These are phyloP conservation scores for Aspergillus sclerotialis DNA, from an alignment of 2,329 filamentous ascomycete species.

Conservation along the genomic window DNA sequence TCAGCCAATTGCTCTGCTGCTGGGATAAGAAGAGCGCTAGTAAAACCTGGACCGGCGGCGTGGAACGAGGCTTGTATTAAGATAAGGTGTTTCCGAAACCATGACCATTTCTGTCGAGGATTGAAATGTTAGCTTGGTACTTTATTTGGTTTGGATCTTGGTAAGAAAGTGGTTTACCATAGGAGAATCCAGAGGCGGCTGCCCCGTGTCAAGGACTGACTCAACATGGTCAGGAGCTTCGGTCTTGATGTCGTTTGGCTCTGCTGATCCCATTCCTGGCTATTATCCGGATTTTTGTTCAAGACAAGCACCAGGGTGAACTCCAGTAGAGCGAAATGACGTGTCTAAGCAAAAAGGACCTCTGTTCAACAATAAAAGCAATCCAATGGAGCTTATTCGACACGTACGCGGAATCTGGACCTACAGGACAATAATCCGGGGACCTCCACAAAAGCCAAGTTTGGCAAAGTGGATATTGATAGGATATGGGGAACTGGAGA, in stretches of 20 bases:
- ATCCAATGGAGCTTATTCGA: too few species aligned
- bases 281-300: slow-evolving; percentile 6
- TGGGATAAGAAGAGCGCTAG: not conserved
- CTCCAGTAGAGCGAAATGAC: too few species aligned
- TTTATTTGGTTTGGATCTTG: not conserved
- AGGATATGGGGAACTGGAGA: too few species aligned
- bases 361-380: too few species aligned
- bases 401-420: too few species aligned
- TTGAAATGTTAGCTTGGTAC: not conserved
- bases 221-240: not conserved
- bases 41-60: not conserved
- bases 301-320: too few species aligned
- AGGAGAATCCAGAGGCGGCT: not conserved
- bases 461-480: too few species aligned
- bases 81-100: not conserved
- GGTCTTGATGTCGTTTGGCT: not conserved
- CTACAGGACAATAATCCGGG: too few species aligned
- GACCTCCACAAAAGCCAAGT: too few species aligned
- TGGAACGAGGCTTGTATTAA: not conserved
- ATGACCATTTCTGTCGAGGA: not conserved
- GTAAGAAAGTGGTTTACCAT: not conserved
- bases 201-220: not conserved
- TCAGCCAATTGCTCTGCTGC: not conserved
- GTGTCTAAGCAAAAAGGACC: too few species aligned
- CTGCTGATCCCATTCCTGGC: not conserved